These are phyloP conservation scores for Jaapia argillacea DNA, from an alignment of 768 basidiomycete genomes.

Conservation along the genomic window DNA sequence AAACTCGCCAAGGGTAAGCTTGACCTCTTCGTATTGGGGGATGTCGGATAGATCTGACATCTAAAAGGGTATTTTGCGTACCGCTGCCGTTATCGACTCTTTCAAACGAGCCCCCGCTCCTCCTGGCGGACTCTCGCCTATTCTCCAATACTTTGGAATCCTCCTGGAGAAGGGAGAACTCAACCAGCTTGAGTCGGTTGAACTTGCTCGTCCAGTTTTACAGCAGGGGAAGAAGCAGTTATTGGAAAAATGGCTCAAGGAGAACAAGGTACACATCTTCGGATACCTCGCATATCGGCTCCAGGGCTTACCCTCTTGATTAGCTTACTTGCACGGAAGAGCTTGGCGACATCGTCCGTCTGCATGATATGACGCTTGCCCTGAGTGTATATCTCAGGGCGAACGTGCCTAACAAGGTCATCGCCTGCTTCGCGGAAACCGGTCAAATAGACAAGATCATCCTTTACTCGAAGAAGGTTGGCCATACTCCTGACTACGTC, in stretches of 20 bases:
- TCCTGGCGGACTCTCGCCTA: constrained; percentile 86
- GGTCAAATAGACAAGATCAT: constrained; percentile 99
- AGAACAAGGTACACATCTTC: constrained; percentile 71
- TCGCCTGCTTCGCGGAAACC: constrained; percentile 98
- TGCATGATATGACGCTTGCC: constrained; percentile 94
- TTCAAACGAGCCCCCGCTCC: constrained; percentile 95
- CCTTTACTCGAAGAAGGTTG: constrained; percentile 95
- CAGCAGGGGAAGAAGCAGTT: constrained; percentile 95
- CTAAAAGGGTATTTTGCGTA: constrained; percentile 82
- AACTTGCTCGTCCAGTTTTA: constrained; percentile 91
- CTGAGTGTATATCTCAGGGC: constrained; percentile 96
- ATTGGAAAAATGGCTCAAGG: constrained; percentile 98
- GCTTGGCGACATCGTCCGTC: constrained; percentile 91
- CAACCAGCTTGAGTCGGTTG: constrained; percentile 91
- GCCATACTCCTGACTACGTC: constrained; percentile 87
- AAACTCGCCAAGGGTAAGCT: constrained; percentile 76
- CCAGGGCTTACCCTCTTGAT: not conserved
- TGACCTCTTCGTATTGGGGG: not conserved
- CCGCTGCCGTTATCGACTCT: constrained; percentile 89
- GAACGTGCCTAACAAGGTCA: constrained; percentile 96
- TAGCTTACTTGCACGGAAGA: constrained; percentile 98
- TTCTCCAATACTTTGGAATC: constrained; percentile 97
- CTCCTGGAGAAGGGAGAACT: constrained; percentile 97
- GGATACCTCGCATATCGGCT: not conserved
- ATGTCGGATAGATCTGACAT: constrained; percentile 6